These are phyloP conservation scores for Penicillium antarcticum DNA, from an alignment of 495 filamentous ascomycete species.

Conservation along the genomic window DNA sequence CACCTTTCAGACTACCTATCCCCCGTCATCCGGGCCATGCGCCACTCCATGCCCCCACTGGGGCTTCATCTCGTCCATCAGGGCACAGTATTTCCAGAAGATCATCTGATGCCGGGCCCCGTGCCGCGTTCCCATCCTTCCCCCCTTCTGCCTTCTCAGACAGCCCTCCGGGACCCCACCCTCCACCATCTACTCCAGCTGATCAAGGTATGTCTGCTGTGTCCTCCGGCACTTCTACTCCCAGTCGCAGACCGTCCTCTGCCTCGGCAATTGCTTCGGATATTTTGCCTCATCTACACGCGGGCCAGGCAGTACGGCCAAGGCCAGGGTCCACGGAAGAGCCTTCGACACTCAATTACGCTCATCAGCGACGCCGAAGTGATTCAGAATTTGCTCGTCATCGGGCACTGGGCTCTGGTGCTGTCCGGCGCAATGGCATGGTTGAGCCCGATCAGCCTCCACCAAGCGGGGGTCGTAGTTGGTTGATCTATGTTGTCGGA, in stretches of 20 bases:
- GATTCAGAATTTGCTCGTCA: conserved; percentile 62
- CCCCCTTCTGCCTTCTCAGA: conserved; percentile 47
- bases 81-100: conserved; percentile 28
- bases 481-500: conserved; percentile 78
- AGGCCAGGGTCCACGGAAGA: conserved; percentile 27
- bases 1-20: conserved; percentile 47
- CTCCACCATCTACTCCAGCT: conserved; percentile 68
- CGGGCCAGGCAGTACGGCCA: conserved; percentile 33
- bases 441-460: conserved; percentile 60
- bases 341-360: conserved; percentile 21
- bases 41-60: conserved; percentile 34
- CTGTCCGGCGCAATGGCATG: conserved; percentile 62
- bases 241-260: conserved; percentile 51
- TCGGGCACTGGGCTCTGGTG: conserved; percentile 58
- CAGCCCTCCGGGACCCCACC: conserved; percentile 58
- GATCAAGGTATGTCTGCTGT: conserved; percentile 57
- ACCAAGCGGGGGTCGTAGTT: conserved; percentile 56
- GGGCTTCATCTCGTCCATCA: conserved; percentile 43
- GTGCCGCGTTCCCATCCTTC: conserved; percentile 22
- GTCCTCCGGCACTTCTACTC: conserved; percentile 55
- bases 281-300: conserved; percentile 32
- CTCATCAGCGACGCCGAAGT: conserved; percentile 55
- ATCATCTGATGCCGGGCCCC: conserved; percentile 36
- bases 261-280: conserved; percentile 44
- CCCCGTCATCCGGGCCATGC: conserved; percentile 50